Evolutionary conservation across 2,329 filamentous ascomycete species (phyloP).

Genomic region (Raffaelea deltoideospora): DNA sequence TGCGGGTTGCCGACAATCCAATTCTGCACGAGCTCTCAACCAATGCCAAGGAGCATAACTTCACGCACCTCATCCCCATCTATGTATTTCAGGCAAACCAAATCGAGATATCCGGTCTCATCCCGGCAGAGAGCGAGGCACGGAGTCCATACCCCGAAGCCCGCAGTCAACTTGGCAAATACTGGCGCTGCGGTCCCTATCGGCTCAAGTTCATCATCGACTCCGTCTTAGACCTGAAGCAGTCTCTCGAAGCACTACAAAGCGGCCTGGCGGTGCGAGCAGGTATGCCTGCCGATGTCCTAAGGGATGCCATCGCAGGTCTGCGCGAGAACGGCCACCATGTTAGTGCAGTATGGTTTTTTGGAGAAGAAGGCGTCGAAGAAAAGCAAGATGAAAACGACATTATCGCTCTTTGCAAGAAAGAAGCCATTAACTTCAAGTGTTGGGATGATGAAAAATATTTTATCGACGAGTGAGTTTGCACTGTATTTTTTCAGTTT

Average conservation of each 20-base stretch:
- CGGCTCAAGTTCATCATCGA: slow-evolving; percentile 59
- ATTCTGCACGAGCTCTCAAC: slow-evolving; percentile 45
- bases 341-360: slow-evolving; percentile 59
- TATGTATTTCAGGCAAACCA: slow-evolving; percentile 57
- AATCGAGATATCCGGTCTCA: slow-evolving; percentile 59
- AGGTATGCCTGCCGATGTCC: slow-evolving; percentile 43
- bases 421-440: slow-evolving; percentile 42
- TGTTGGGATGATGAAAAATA: slow-evolving; percentile 65
- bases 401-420: slow-evolving; percentile 36
- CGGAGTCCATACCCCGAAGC: slow-evolving; percentile 54
- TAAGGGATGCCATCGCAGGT: slow-evolving; percentile 39
- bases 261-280: slow-evolving; percentile 50
- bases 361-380: slow-evolving; percentile 52
- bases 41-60: slow-evolving; percentile 19
- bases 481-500: background rate
- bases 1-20: slow-evolving; percentile 61
- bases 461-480: slow-evolving; percentile 59
- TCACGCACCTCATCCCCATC: slow-evolving; percentile 56
- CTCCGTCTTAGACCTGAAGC: slow-evolving; percentile 58
- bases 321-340: slow-evolving; percentile 24
- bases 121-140: slow-evolving; percentile 28
- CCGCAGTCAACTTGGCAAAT: slow-evolving; percentile 45
- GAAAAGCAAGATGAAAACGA: slow-evolving; percentile 49
- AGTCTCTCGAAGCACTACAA: slow-evolving; percentile 38
- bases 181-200: slow-evolving; percentile 61